Percentiles rank a stretch among this genome's conserved stretches.
These are phyloP conservation scores for Lunasporangiospora selenospora DNA, from an alignment of 192 early-diverging fungal species.

Conservation along the genomic window DNA sequence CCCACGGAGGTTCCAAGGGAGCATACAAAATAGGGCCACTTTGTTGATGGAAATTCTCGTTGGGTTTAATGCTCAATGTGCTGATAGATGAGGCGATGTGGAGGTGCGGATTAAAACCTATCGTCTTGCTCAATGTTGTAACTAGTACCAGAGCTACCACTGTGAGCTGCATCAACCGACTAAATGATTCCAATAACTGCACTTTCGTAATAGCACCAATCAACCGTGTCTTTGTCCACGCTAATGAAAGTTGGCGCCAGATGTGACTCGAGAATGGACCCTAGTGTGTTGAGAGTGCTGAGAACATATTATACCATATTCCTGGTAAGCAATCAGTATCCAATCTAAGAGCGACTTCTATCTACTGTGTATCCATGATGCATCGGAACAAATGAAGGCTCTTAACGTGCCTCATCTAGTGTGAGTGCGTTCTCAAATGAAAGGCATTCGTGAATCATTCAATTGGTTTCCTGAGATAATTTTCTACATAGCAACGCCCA, in stretches of 20 bases:
- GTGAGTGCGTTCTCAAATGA: neutral
- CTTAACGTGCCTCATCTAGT: too few relatives aligned
- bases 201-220: conserved; percentile 26
- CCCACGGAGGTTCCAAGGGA: too few relatives aligned
- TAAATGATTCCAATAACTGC: neutral
- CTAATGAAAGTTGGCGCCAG: conserved; percentile 23
- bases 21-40: conserved; percentile 1
- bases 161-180: too few relatives aligned
- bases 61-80: conserved; percentile 26
- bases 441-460: neutral
- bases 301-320: conserved; percentile 31
- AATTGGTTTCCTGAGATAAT: conserved; percentile 3
- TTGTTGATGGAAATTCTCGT: conserved; percentile 19
- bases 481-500: neutral
- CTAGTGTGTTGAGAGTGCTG: conserved; percentile 25
- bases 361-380: too few relatives aligned
- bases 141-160: too few relatives aligned
- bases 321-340: too few relatives aligned
- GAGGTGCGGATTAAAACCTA: neutral
- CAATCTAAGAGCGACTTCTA: too few relatives aligned
- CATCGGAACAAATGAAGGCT: too few relatives aligned
- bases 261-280: conserved; percentile 21
- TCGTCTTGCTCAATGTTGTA: neutral
- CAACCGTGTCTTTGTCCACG: conserved; percentile 20
- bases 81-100: conserved; percentile 9